Evolutionary conservation across 1,139 yeast species (phyloP).

Genomic region (Yamadazyma buinensis): DNA sequence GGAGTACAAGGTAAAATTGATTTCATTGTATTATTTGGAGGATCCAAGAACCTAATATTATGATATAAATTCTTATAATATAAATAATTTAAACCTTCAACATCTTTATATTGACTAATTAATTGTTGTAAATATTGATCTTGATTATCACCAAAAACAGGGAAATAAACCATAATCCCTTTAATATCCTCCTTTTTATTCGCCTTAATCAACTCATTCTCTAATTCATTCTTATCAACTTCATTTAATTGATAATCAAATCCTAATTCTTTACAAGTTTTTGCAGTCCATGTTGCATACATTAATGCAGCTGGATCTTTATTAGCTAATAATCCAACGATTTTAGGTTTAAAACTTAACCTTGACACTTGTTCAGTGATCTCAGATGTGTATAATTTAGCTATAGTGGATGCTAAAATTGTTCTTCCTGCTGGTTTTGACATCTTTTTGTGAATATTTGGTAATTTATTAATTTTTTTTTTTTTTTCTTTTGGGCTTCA

Average conservation of each 20-base stretch:
- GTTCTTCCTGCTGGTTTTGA: constrained; percentile 62
- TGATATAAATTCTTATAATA: constrained; percentile 94
- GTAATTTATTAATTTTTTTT: background rate
- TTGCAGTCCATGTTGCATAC: constrained; percentile 96
- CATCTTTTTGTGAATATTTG: background rate
- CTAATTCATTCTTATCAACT: constrained; percentile 77
- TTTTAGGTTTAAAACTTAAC: constrained; percentile 57
- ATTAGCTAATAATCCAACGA: constrained; percentile 91
- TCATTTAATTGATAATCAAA: constrained; percentile 75
- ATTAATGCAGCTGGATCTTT: constrained; percentile 90
- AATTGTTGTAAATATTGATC: constrained; percentile 94
- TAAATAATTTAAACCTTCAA: constrained; percentile 88
- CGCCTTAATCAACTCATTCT: constrained; percentile 77
- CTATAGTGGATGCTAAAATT: constrained; percentile 80
- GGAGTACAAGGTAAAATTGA: constrained; percentile 96
- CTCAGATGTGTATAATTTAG: constrained; percentile 77
- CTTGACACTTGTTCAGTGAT: constrained; percentile 54
- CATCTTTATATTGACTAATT: constrained; percentile 83
- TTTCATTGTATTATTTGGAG: constrained; percentile 61
- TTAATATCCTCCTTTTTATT: constrained; percentile 72
- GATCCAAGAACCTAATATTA: constrained; percentile 80
- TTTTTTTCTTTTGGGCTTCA: too few relatives aligned
- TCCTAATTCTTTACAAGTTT: constrained; percentile 83
- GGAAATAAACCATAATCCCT: constrained; percentile 98
- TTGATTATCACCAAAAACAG: constrained; percentile 92